Percentiles rank a stretch among this genome's conserved stretches.
Conservation (phyloP, 1,284 basidiomycete genomes). For the Leccinum ponderosum region DNA sequence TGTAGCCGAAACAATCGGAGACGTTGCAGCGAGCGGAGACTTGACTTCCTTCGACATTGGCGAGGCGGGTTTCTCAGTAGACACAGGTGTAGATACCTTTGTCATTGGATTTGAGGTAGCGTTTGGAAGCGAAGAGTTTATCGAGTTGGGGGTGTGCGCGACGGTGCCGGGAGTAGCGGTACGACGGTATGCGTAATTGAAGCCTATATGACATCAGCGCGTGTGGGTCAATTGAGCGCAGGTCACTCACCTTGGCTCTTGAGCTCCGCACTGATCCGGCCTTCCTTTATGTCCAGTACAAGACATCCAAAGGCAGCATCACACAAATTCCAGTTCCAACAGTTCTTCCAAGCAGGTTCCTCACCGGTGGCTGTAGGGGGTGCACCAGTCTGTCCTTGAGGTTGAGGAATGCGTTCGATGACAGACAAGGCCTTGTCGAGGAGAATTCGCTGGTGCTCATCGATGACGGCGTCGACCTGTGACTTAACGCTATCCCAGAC, state of each 20-base stretch:
- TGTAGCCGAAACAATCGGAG: conserved; percentile 34
- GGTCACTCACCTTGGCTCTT: conserved; percentile 78
- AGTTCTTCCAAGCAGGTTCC: conserved; percentile 94
- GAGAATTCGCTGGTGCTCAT: conserved; percentile 86
- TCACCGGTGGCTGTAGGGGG: conserved; percentile 60
- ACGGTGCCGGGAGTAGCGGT: conserved; percentile 53
- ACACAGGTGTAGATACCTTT: conserved; percentile 39
- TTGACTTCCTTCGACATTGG: conserved; percentile 36
- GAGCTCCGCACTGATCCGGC: conserved; percentile 88
- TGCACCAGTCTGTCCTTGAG: conserved; percentile 56
- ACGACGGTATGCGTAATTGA: conserved; percentile 94
- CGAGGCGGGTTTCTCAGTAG: conserved; percentile 42
- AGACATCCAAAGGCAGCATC: conserved; percentile 93
- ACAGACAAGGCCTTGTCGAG: conserved; percentile 90
- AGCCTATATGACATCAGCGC: conserved; percentile 54
- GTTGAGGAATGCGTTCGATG: conserved; percentile 75
- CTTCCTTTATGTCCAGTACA: conserved; percentile 87
- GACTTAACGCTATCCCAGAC: conserved; percentile 98
- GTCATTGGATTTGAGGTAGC: conserved; percentile 34
- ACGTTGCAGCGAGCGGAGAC: conserved; percentile 26
- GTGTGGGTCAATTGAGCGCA: neutral
- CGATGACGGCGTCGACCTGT: conserved; percentile 93
- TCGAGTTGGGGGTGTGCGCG: conserved; percentile 43
- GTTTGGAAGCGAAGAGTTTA: conserved; percentile 38
- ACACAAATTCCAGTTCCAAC: conserved; percentile 98